Conservation (phyloP, 2,329 filamentous ascomycete species). For the Trichoderma endophyticum region DNA sequence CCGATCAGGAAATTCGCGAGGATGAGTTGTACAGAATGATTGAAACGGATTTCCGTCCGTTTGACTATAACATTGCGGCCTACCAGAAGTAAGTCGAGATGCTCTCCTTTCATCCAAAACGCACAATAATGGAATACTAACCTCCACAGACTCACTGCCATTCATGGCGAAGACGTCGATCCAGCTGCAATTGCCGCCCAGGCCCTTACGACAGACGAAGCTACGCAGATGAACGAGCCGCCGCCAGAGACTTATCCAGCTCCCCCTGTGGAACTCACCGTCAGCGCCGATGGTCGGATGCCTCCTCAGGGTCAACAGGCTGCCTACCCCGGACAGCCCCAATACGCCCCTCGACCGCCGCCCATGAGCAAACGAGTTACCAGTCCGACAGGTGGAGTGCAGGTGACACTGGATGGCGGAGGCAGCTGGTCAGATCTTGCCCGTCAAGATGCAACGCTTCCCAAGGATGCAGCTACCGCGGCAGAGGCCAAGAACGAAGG, state of each 20-base stretch:
- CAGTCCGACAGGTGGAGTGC: slow-evolving; percentile 78
- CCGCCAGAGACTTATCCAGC: slow-evolving; percentile 15
- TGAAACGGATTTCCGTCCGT: slow-evolving; percentile 88
- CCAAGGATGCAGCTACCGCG: slow-evolving; percentile 59
- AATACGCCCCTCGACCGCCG: slow-evolving; percentile 45
- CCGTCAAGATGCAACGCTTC: slow-evolving; percentile 74
- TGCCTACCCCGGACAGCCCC: slow-evolving; percentile 44
- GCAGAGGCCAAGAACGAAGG: slow-evolving; percentile 52
- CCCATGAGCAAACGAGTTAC: slow-evolving; percentile 66
- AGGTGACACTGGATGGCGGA: slow-evolving; percentile 84
- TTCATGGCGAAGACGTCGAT: slow-evolving; percentile 2
- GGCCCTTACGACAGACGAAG: slow-evolving; percentile 52
- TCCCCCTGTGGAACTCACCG: slow-evolving; percentile 14
- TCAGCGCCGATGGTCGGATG: slow-evolving; percentile 17
- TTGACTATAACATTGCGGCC: slow-evolving; percentile 85
- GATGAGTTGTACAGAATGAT: slow-evolving; percentile 94
- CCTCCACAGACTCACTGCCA: slow-evolving; percentile 36
- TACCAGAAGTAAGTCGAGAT: slow-evolving; percentile 63
- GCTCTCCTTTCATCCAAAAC: not conserved
- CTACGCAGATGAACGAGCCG: slow-evolving; percentile 34
- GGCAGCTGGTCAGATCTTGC: slow-evolving; percentile 91
- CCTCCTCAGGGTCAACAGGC: slow-evolving; percentile 31
- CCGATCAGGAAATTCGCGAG: slow-evolving; percentile 88
- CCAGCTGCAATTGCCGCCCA: slow-evolving; percentile 33
- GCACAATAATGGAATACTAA: not conserved